Evolutionary conservation across 83 land plant species (phyloP).

Genomic region (Diphasiastrum complanatum): DNA sequence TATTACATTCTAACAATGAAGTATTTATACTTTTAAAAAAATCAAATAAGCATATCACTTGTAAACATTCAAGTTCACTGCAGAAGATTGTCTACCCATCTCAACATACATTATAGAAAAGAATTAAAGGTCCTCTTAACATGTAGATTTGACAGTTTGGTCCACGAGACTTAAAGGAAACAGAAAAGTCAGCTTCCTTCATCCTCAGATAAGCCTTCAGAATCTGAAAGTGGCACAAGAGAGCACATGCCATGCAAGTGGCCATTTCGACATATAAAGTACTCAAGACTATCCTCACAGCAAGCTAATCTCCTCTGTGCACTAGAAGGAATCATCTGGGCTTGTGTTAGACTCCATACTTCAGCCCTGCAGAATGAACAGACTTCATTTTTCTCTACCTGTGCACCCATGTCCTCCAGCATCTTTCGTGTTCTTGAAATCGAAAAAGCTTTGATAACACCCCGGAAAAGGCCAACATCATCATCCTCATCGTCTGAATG

Average conservation of each 20-base stretch:
- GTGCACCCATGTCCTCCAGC: conserved; percentile 46
- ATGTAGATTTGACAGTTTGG: too few relatives aligned
- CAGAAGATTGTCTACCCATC: too few relatives aligned
- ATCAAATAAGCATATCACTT: too few relatives aligned
- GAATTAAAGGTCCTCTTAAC: too few relatives aligned
- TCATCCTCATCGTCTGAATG: conserved; percentile 79
- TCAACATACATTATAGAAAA: too few relatives aligned
- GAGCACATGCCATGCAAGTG: conserved; percentile 83
- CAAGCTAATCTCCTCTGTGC: conserved; percentile 67
- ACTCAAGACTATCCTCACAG: conserved; percentile 75
- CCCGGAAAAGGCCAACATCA: conserved; percentile 87
- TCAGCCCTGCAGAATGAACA: conserved; percentile 77
- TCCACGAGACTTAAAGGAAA: too few relatives aligned
- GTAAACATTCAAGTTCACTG: too few relatives aligned
- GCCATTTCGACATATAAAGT: conserved; percentile 88
- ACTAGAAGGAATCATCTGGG: conserved; percentile 72
- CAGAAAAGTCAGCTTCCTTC: conserved; percentile 34
- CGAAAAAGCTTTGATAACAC: conserved; percentile 67
- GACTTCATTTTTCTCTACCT: conserved; percentile 54
- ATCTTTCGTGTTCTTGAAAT: conserved; percentile 55
- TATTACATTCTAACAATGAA: too few relatives aligned
- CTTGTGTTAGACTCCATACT: conserved; percentile 77
- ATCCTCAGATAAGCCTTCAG: conserved; percentile 59
- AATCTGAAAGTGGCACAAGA: conserved; percentile 87
- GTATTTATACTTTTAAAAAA: too few relatives aligned